A percentile compares a stretch with the other conserved stretches of the same genome.
phyloP scores from a whole-genome alignment of 305 asterid species.

The Fraxinus baroniana region DNA sequence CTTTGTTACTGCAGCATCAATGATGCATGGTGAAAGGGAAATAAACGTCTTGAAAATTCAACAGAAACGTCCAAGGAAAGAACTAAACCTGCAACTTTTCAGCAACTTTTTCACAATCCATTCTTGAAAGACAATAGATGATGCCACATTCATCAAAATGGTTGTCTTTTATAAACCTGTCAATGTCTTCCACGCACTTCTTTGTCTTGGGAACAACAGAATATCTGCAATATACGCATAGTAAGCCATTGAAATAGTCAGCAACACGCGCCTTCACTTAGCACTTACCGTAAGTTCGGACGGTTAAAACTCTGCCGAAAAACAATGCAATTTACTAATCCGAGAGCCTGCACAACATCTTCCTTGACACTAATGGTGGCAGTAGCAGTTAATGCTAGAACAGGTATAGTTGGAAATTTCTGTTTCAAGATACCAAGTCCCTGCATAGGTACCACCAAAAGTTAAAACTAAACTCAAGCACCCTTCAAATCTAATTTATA shows the following conservation, averaged over 20 bases:
- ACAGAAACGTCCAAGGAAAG: conserved; percentile 25
- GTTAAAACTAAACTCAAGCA: conserved; percentile 25
- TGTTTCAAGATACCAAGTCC: conserved; percentile 92
- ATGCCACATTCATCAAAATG: conserved; percentile 96
- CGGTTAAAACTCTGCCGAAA: conserved; percentile 98
- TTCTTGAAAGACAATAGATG: conserved; percentile 91
- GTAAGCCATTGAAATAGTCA: conserved; percentile 25
- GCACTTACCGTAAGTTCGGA: conserved; percentile 76
- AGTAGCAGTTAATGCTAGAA: conserved; percentile 96
- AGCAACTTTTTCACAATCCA: conserved; percentile 95
- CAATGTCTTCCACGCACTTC: conserved; percentile 86
- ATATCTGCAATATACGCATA: conserved; percentile 63
- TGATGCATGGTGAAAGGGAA: conserved; percentile 1
- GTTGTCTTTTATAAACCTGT: conserved; percentile 65
- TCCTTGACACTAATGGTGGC: conserved; percentile 95
- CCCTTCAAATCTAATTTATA: conserved; percentile 7
- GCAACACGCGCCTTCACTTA: conserved; percentile 21
- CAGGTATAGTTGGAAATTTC: conserved; percentile 86
- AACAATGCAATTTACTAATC: conserved; percentile 84
- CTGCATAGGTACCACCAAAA: conserved; percentile 49
- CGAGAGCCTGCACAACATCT: conserved; percentile 99
- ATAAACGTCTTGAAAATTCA: neutral
- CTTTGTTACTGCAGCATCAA: conserved; percentile 18
- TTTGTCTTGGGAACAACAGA: conserved; percentile 88
- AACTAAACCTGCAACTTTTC: conserved; percentile 74